A percentile compares a stretch with the other conserved stretches of the same genome.
Evolutionary conservation across 352 stramenopile genomes (phyloP).

Genomic region (Globisporangium paddicum): DNA sequence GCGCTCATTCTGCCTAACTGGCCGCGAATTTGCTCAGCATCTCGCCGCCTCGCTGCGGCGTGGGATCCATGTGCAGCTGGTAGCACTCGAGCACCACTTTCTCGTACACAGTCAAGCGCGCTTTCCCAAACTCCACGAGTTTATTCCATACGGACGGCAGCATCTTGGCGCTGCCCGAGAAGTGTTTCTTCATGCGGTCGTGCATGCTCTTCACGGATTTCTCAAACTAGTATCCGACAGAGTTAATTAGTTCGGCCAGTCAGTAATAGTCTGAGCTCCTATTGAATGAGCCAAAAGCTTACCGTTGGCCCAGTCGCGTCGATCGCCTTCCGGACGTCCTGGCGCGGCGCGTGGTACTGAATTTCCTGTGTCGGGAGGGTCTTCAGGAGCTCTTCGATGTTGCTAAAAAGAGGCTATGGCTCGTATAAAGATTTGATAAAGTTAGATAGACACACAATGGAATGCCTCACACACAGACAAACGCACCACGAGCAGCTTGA

Average conservation of each 20-base stretch:
- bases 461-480: neutral
- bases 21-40: conserved; percentile 42
- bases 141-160: conserved; percentile 51
- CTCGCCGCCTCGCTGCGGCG: conserved; percentile 29
- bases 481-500: conserved; percentile 50
- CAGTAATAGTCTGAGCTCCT: neutral
- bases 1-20: neutral
- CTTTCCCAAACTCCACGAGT: conserved; percentile 36
- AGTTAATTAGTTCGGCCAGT: neutral
- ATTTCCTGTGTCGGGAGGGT: conserved; percentile 59
- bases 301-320: conserved; percentile 40
- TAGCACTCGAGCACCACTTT: conserved; percentile 54
- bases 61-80: conserved; percentile 51
- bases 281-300: neutral
- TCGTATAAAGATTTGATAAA: neutral
- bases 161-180: conserved; percentile 40
- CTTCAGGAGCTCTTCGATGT: conserved; percentile 46
- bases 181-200: conserved; percentile 74
- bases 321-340: conserved; percentile 48
- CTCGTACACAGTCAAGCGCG: conserved; percentile 39
- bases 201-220: conserved; percentile 66
- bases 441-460: neutral
- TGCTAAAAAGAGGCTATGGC: conserved; percentile 40
- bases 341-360: conserved; percentile 56
- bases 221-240: conserved; percentile 40